Evolutionary conservation across 495 filamentous ascomycete genomes (phyloP), one percentile per base, ranked within the genome.

Genomic region (Penicillium steckii): DNA sequence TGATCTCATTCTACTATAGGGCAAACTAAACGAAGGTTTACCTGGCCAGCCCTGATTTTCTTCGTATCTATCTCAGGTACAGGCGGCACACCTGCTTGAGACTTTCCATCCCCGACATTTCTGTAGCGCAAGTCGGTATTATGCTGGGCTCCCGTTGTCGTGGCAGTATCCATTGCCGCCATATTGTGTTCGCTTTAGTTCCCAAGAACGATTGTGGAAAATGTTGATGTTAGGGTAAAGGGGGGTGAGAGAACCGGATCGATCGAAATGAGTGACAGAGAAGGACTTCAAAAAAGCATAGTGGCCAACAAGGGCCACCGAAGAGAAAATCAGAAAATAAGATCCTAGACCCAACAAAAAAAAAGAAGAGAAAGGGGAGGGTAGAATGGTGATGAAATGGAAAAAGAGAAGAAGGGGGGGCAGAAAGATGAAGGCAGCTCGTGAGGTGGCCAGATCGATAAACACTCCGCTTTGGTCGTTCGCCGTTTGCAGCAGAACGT

Each of bases 91-190:
- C 58, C 59, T 51, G 67, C 50, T 58, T 75, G 72, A 24, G 59
- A 40, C 42, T 65, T 68, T 42, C 74, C 75, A 17, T 76, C 44
- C 38, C 76, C 77, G 19, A 90, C 81, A 75, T 89, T 90, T 73
- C 92, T 85, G 66, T 86, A 83, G 57, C 89, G 79, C 52, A 87
- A 71, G 61, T 90, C 85, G 48, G 90, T 70, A 44, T 84, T 80
- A 23, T 72, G 66, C 29, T 87, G 81, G 50, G 82, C 77, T 62
- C 89, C 91, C 32, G 89, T 88, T 52, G 81, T 83, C 59, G 81
- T 71, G 24, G 65, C 72, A 50, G 60, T 57, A 48, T 71, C 62
- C 29, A 55, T 55, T 42, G 57, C 67, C 26, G 69, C 60, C 69
- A 72, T 72, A 21, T 18, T 61, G 58, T 60, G 57, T 30, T 45